Evolutionary conservation across 495 filamentous ascomycete genomes (phyloP), one percentile per base, ranked within the genome.

Genomic region (Daldinia concentrica): DNA sequence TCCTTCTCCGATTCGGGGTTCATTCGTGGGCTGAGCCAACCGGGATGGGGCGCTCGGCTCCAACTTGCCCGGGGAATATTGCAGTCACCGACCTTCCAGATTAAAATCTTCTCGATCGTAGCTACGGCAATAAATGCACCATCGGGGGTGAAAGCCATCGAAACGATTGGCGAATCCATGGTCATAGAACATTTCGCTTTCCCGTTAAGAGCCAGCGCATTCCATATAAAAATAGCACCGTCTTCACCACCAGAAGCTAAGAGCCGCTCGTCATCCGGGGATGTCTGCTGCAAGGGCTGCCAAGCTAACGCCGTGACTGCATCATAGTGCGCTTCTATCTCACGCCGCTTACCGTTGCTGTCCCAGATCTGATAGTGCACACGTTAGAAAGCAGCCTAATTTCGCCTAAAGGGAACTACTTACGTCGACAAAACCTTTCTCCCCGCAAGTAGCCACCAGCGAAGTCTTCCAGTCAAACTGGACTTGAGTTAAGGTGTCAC

Each of bases 71-170:
- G 84, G 8, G 91, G 89, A 45, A 89, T 81, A 37, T 84, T 83
- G 8, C 86, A 88, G 19, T 89, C 89, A 43, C 90, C 90, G 8
- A 87, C 84, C 70, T 91, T 91, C 91, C 91, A 93, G 15, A 93
- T 89, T 45, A 91, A 82, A 19, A 93, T 82, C 55, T 80, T 83
- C 60, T 90, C 86, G 59, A 81, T 85, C 22, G 88, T 90, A 11
- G 89, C 91, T 14, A 87, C 91, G 24, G 91, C 89, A 41, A 94
- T 82, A 54, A 89, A 87, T 45, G 85, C 87, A 11, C 92, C 91
- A 68, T 93, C 90, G 0, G 92, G 90, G 0, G 90, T 91, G 68
- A 93, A 92, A 12, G 88, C 82, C 45, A 91, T 80, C 11, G 87
- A 86, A 39, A 90, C 81, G 41, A 90, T 87, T 0, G 90, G 86